Evolutionary conservation across 192 early-diverging fungal species (phyloP), one percentile per base, ranked within the genome.

Genomic region (Coemansia sp.): DNA sequence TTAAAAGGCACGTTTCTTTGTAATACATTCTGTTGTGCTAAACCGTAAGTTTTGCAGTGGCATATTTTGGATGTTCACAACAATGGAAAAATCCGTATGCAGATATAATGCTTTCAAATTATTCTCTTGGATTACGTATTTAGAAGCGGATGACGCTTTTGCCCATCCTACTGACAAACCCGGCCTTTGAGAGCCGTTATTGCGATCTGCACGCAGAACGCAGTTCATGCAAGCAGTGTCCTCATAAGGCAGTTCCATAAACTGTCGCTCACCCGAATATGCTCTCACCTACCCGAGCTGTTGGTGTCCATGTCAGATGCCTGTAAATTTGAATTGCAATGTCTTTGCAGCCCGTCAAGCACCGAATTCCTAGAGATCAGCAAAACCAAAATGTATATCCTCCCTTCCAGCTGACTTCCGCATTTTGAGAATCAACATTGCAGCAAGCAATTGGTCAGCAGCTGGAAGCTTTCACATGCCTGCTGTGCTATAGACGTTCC

Each of bases 301-400:
- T 35, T 33, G 31, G 48, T 15, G 48, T 50, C 15, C 26, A 18
- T n/a, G 23, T 48, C 23, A 30, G 46, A 8, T 15, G 46, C 23
- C 46, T 30, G 44, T 21, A 46, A 15, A 46, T 20, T 20, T 21
- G 23, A 46, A 46, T 11, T 46, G 44, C 23, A 46, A 46, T 46
- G 18, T 20, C 1, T 46, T 21, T 46, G 44, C 44, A 46, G 7
- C 44, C 44, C 44, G 21, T 9, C 21, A 12, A 10, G 16, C 23
- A 26, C 44, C 16, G 44, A 5, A 26, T 46, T 39, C 11, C 37
- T 19, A 21, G 44, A 16, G 44, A 46, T 46, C 18, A 7, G 5
- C 44, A 26, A 26, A 46, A 19, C 16, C 43, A 45, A 45, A 45
- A 16, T 26, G 44, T 19, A 26, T 26, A 26, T 26, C 23, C 23